Base-by-base conservation (phyloP, 768 basidiomycete genomes). In the Mycena alexandri region DNA sequence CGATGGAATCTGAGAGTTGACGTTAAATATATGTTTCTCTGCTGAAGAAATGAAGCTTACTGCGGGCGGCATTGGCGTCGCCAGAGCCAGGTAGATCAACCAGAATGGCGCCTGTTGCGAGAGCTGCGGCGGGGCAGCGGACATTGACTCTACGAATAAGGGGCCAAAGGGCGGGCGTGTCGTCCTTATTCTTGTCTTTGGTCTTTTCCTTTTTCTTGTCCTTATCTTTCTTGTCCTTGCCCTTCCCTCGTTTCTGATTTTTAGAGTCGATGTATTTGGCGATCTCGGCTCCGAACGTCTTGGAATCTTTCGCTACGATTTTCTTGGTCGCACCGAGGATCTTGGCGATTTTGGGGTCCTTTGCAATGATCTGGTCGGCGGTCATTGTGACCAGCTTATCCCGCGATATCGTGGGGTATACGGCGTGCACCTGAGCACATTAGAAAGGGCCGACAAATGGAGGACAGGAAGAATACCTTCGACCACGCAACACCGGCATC, bases 1-100 rank as follows among this genome's bases (percentile, higher is more conserved):
- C 87, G 48, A 90, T 89, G 53, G 57, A 54, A 50, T 67, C 65
- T 66, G 36, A n/a, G n/a, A n/a, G 21, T 10, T 38, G 5, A 38
- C 10, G 38, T 10, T 38, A 41, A 56, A 4, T 24, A 4, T 24
- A 46, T 8, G 21, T 61, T n/a, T 17, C 21, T 5, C 13, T 19
- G 4, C 22, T 6, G 1, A 7, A 29, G 13, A 36, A 24, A 38
- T 25, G n/a, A 17, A 58, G 42, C 60, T 79, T 85, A 73, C 86
- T 87, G 61, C 88, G 79, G 16, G 89, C 89, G 13, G 87, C 87
- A 72, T 90, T 90, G 19, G 88, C 86, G 73, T 90, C 89, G 14
- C 87, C 87, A 25, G 88, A 86, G 81, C 89, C 89, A 56, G 89
- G 89, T 62, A 90, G 76, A 73, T 90, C 89, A 19, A 89, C 88